Evolutionary conservation across 495 filamentous ascomycete genomes (phyloP), one percentile per base, ranked within the genome.

Genomic region (Penicillium chermesinum): DNA sequence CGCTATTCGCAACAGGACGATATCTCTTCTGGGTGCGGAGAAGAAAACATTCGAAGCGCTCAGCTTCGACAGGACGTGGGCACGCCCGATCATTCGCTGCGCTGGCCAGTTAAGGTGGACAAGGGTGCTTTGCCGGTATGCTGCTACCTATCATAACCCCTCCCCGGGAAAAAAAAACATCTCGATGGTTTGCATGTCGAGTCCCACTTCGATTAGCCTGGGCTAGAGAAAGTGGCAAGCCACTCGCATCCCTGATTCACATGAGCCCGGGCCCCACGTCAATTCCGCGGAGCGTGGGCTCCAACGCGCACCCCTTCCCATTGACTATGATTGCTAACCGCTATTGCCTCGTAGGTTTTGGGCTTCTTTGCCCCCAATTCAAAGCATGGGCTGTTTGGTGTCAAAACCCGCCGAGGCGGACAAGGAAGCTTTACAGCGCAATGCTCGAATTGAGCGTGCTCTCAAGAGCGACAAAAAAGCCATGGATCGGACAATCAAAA

Each of bases 401-500:
- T 73, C 71, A 12, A 72, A 70, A 41, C 62, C 64, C 51, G 63
- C 61, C 35, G 67, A 71, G 45, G 61, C 44, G 46, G 72, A 75
- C 45, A 73, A 64, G 55, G 66, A 73, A 12, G 71, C 68, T 2
- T 10, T 65, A 14, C 67, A 69, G 48, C 64, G 63, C 7, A 73
- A 65, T 64, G 69, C 67, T n/a, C 64, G 89, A 63, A 86, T 95
- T 46, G 89, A 95, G 46, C 83, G 82, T 63, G 61, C 77, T 37
- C 80, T 95, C 55, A 84, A 85, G 47, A 79, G 79, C 45, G 89
- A 94, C 66, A 88, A 91, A 71, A 93, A 91, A 72, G 76, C 76
- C 46, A 76, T 87, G 77, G 70, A 83, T 30, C 82, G 82, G 52
- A 86, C 89, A 44, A 86, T 94, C 57, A 95, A 94, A 71, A 80